Evolutionary conservation across 805 yeast genomes (phyloP), one percentile per base, ranked within the genome.

Genomic region (Saccharomycodes ludwigii): DNA sequence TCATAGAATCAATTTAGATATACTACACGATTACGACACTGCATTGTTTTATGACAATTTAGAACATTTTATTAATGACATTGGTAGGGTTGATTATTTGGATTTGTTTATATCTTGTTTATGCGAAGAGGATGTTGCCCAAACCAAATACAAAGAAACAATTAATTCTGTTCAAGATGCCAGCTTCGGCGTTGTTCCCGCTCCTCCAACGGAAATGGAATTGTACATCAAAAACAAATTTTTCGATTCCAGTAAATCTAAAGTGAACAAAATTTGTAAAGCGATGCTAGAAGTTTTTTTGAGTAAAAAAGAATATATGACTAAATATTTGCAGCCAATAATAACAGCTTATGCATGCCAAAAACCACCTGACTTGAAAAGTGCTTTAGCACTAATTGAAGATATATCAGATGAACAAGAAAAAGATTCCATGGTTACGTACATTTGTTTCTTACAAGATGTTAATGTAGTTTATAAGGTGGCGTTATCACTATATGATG

Each of bases 321-420:
- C 61, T 18, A 68, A 66, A 40, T 82, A 80, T 45, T 52, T 79
- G 34, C 93, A 83, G 52, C 69, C 91, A 1, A 71, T 80, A 14
- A 68, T 91, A 35, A 88, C 98, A 3, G 94, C 95, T 0, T 82
- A 78, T 49, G 95, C 95, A 0, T 83, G 94, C 53, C 81, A 82
- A 58, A 73, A 67, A 24, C 98, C 98, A 3, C 85, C 96, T 11
- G 81, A 80, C 44, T 64, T 85, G 31, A 70, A 64, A 21, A 77
- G 73, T 18, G 97, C 97, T 1, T 62, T 91, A 34, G 49, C 48
- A 17, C 56, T 81, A 31, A 76, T 85, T 35, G 56, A 61, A 5
- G 58, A 61, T 29, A n/a, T n/a, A n/a, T n/a, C n/a, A n/a, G 58
- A 61, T 25, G 63, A 58, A 6, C 68, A 68, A 27, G 53, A 58